Percentiles rank a stretch among this genome's conserved stretches.
These are phyloP conservation scores for Pythium angustatum DNA, from an alignment of 352 stramenopile species.

Conservation along the genomic window DNA sequence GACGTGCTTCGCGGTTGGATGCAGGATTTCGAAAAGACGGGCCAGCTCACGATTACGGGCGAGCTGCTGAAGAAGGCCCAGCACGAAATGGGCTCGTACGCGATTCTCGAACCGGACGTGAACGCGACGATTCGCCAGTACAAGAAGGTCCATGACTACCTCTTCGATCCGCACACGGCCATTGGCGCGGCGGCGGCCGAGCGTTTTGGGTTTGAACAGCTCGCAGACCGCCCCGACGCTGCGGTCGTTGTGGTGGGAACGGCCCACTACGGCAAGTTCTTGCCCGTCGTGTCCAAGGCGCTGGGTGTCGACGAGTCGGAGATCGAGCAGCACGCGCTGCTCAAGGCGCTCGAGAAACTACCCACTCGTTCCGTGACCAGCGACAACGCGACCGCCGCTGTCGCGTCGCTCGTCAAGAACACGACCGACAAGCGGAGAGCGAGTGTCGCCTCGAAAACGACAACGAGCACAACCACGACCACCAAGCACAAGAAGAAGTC, in stretches of 20 bases:
- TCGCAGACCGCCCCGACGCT: constrained; percentile 57
- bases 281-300: constrained; percentile 90
- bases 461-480: constrained; percentile 15
- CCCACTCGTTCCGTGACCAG: constrained; percentile 62
- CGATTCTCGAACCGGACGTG: constrained; percentile 86
- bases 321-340: constrained; percentile 73
- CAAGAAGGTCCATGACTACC: constrained; percentile 91
- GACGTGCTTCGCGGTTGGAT: constrained; percentile 92
- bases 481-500: constrained; percentile 19
- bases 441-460: background rate
- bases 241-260: constrained; percentile 95
- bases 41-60: constrained; percentile 92
- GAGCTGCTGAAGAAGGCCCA: constrained; percentile 90
- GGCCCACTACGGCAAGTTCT: constrained; percentile 98
- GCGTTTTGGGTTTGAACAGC: constrained; percentile 57
- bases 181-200: constrained; percentile 94
- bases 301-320: constrained; percentile 71
- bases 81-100: constrained; percentile 93
- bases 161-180: constrained; percentile 97
- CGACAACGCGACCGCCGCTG: constrained; percentile 60
- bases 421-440: constrained; percentile 34
- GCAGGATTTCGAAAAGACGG: constrained; percentile 93
- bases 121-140: constrained; percentile 92
- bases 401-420: constrained; percentile 63
- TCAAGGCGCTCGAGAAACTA: constrained; percentile 73